These are phyloP conservation scores for Cornus florida DNA, from an alignment of 148 eudicot species.

Conservation along the genomic window DNA sequence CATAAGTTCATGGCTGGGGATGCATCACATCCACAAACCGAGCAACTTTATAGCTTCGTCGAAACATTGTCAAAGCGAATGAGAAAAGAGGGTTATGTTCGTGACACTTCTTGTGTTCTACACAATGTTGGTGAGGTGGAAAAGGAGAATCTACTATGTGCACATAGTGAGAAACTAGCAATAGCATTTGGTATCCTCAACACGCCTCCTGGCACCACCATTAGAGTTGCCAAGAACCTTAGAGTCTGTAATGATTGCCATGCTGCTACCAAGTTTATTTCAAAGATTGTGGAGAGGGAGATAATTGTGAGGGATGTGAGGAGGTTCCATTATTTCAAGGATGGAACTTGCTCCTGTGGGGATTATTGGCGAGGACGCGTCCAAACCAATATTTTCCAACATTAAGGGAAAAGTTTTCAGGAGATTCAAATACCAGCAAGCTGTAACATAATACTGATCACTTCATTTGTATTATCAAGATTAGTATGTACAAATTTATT, in stretches of 20 bases:
- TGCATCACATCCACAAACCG: slow-evolving; percentile 56
- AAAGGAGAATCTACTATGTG: slow-evolving; percentile 53
- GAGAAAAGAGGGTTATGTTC: slow-evolving; percentile 66
- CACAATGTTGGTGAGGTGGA: slow-evolving; percentile 52
- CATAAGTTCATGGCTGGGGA: slow-evolving; percentile 75
- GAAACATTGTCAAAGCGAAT: slow-evolving; percentile 44
- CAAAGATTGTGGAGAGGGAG: slow-evolving; percentile 52
- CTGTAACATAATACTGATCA: neutral
- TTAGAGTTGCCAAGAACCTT: slow-evolving; percentile 65
- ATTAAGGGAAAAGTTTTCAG: neutral
- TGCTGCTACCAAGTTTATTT: slow-evolving; percentile 53
- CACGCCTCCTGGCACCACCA: slow-evolving; percentile 51
- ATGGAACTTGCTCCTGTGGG: slow-evolving; percentile 55
- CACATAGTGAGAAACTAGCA: slow-evolving; percentile 60
- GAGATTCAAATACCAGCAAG: slow-evolving; percentile 5
- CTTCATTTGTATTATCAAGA: neutral
- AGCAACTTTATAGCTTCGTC: slow-evolving; percentile 39
- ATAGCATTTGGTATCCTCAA: slow-evolving; percentile 58
- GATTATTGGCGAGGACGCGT: slow-evolving; percentile 47
- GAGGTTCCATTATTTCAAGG: slow-evolving; percentile 66
- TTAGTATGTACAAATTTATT: neutral
- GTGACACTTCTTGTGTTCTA: slow-evolving; percentile 70
- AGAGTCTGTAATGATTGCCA: slow-evolving; percentile 70
- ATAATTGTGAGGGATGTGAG: slow-evolving; percentile 55
- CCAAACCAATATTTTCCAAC: neutral